Base-by-base conservation (phyloP, 192 early-diverging fungal species). In the Rhizophagus prolifer region DNA sequence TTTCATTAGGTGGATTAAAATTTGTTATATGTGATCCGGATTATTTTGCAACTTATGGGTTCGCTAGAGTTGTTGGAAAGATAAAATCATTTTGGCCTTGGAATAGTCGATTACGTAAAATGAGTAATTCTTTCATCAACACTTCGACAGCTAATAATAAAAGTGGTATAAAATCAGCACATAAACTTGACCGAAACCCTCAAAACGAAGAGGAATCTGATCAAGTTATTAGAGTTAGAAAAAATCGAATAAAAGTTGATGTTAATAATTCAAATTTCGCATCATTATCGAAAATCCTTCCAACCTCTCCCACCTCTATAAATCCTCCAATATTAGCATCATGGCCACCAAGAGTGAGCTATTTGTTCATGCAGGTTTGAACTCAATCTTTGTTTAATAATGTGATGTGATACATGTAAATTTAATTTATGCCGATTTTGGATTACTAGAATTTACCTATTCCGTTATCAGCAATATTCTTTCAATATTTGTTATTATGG, bases 401-500 rank as follows among this genome's bases (percentile, higher is more conserved):
- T 77, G 67, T 58, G 41, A 12, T 44, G 10, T 46, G 6, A 50
- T 16, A 34, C 47, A 58, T 23, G 60, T 4, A 79, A 26, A 79
- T 79, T 38, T 47, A 58, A 62, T 54, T 44, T 14, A n/a, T 19
- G 14, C 76, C 69, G 61, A 81, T 50, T 72, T 81, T 65, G 64
- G 16, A 41, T n/a, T 25, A 19, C 6, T 46, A 92, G 86, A 92
- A 90, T 78, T 82, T 86, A 54, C 93, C 97, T 0, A 82, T 96
- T 47, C 91, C 91, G 0, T 82, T 92, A 13, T 81, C 87, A 0
- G 87, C 91, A 14, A 91, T 98, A 26, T 96, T 98, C 76, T 96
- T 97, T 81, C 95, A 98, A 82, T 98, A 97, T 76, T 85, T 90
- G 67, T 91, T 95, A 63, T 85, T 98, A 9, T 94, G 88, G 89